A percentile compares a stretch with the other conserved stretches of the same genome.
These are phyloP conservation scores for Exophiala calicioides DNA, from an alignment of 2,329 filamentous ascomycete species.

Conservation along the genomic window DNA sequence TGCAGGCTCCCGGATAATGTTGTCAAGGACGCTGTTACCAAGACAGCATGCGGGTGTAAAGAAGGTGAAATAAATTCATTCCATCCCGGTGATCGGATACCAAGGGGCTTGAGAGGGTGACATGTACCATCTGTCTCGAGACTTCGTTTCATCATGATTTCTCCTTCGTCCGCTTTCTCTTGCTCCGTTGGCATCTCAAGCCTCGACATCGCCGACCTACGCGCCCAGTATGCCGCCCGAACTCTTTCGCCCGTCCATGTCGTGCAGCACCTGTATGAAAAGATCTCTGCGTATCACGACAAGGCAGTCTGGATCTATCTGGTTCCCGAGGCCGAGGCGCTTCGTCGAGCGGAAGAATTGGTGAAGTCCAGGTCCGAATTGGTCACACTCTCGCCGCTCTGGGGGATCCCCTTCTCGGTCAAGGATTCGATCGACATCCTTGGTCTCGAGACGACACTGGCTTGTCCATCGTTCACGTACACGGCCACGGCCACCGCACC, in stretches of 20 bases:
- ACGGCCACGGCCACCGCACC: constrained; percentile 47
- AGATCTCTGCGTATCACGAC: constrained; percentile 53
- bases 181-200: no score
- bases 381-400: constrained; percentile 47
- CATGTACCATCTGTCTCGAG: no score
- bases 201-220: no score
- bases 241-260: constrained; percentile 7
- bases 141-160: no score
- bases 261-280: constrained; percentile 41
- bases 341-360: constrained; percentile 46
- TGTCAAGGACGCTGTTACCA: no score
- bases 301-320: constrained; percentile 55
- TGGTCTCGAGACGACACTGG: constrained; percentile 48
- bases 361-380: constrained; percentile 40
- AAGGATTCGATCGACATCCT: constrained; percentile 52
- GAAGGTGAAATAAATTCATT: no score
- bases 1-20: no score
- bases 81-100: no score
- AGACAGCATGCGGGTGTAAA: no score
- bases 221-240: neutral
- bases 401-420: constrained; percentile 51
- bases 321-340: constrained; percentile 40
- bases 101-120: no score
- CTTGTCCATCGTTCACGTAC: constrained; percentile 50
- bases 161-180: no score